Evolutionary conservation across 495 filamentous ascomycete species (phyloP).

Genomic region (Geopyxis carbonaria): DNA sequence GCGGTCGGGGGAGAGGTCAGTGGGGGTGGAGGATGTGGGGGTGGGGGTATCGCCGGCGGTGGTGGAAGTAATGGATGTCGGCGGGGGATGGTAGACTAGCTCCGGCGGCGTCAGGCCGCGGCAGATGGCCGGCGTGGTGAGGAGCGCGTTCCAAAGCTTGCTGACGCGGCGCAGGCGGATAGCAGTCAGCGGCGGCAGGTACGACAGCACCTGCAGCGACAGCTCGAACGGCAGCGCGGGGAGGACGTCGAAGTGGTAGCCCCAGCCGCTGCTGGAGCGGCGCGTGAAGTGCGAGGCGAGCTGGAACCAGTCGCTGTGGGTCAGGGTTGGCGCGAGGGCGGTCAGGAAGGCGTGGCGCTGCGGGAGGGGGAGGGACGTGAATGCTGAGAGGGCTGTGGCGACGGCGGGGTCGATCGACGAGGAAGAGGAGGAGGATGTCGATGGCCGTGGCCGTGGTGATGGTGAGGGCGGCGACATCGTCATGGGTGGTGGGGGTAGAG

Average conservation of each 20-base stretch:
- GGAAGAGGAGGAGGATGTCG: conserved; percentile 33
- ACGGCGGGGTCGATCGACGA: too few species aligned
- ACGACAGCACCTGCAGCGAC: conserved; percentile 9
- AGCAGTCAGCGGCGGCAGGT: conserved; percentile 8
- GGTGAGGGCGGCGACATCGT: conserved; percentile 30
- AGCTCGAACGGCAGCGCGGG: conserved; percentile 12
- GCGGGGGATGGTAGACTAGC: too few species aligned
- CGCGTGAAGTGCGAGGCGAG: conserved; percentile 7
- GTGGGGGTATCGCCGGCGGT: too few species aligned
- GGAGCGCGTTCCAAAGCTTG: conserved; percentile 7
- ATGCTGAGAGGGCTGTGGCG: too few species aligned
- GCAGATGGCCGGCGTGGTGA: conserved; percentile 13
- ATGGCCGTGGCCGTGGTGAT: too few species aligned
- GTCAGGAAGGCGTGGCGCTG: conserved; percentile 12
- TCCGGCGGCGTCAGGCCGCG: background rate
- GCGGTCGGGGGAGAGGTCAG: too few species aligned
- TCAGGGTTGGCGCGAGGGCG: conserved; percentile 7
- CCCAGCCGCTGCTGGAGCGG: too few species aligned
- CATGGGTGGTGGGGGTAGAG: too few species aligned
- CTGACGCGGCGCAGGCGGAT: conserved; percentile 14
- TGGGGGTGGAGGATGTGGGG: too few species aligned
- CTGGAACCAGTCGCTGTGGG: conserved; percentile 15
- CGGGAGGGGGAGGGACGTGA: too few species aligned
- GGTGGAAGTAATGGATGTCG: too few species aligned
- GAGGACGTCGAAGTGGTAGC: conserved; percentile 14